phyloP scores from a whole-genome alignment of 1,139 yeast species.

The Pneumocystis oryctolagi region DNA sequence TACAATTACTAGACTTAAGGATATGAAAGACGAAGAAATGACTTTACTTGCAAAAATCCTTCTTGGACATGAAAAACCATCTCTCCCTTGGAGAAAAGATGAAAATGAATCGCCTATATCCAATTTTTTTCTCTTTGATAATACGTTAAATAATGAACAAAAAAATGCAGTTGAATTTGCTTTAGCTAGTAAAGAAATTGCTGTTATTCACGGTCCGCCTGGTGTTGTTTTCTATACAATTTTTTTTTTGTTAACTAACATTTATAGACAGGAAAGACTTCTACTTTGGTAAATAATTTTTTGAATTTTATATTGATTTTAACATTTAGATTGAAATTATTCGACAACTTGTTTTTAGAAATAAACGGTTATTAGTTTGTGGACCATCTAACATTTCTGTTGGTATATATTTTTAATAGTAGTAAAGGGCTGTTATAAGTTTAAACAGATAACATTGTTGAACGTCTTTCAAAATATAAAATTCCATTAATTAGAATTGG shows the following conservation, averaged over 20 bases:
- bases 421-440: neutral
- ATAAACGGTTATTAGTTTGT: slow-evolving; percentile 62
- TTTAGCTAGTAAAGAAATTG: slow-evolving; percentile 31
- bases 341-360: slow-evolving; percentile 48
- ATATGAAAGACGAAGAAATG: neutral
- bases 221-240: slow-evolving; percentile 25
- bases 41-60: neutral
- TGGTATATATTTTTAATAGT: slow-evolving; percentile 21
- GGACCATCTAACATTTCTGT: slow-evolving; percentile 95
- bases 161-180: slow-evolving; percentile 45
- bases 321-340: slow-evolving; percentile 71
- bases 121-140: slow-evolving; percentile 30
- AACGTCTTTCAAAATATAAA: slow-evolving; percentile 44
- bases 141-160: slow-evolving; percentile 54
- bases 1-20: neutral
- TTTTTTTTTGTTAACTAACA: neutral
- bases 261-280: neutral
- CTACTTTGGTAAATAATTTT: neutral
- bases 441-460: slow-evolving; percentile 50
- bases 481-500: slow-evolving; percentile 60
- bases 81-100: neutral
- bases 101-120: neutral
- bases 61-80: neutral
- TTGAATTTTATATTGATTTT: neutral
- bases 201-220: slow-evolving; percentile 63